Base-by-base conservation (phyloP, 2,329 filamentous ascomycete genomes). In the Ophiostoma fasciatum region DNA sequence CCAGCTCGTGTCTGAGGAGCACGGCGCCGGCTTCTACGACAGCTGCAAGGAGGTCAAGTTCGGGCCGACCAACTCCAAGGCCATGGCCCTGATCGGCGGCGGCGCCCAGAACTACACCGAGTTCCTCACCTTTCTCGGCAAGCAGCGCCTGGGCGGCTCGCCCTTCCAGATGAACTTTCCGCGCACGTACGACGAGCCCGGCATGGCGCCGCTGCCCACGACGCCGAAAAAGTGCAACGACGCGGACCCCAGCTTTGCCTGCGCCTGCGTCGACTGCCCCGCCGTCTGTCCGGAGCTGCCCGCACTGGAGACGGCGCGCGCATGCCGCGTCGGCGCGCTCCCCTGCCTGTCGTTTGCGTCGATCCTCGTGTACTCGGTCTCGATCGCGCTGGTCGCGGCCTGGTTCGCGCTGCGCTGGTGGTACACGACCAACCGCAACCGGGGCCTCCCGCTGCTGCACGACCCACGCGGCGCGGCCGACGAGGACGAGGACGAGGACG, bases 41-140 rank as follows among this genome's bases (percentile, higher is more conserved):
- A 98, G 90, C 60, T 98, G 90, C 64, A 96, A 96, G 59, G 85
- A 98, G 55, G 88, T 98, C 59, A 98, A 98, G 54, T 94, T 96
- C 50, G 90, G 90, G 25, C 81, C 87, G 7, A 87, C 88, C 28
- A 94, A 94, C 52, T 80, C 82, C 42, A 85, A 80, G 50, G 90
- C 88, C 13, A 98, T 98, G 71, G 80, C 88, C 48, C 77, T 98
- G 48, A 96, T 98, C 42, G 92, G 90, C 22, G 90, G 90, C 13
- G 87, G 88, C 13, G 90, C 90, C 11, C 88, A 87, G 57, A 82
- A 94, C 53, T 92, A 88, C 55, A 74, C 75, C 0, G 72, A 81
- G 28, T 81, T 98, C 47, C 62, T 98, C 46, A 88, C 87, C 51
- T 98, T 96, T 49, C 60, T 98, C 23, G 90, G 90, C 13, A 78